Evolutionary conservation across 2,329 filamentous ascomycete species (phyloP), one percentile per base, ranked within the genome.

Genomic region (Septoria petroselini): DNA sequence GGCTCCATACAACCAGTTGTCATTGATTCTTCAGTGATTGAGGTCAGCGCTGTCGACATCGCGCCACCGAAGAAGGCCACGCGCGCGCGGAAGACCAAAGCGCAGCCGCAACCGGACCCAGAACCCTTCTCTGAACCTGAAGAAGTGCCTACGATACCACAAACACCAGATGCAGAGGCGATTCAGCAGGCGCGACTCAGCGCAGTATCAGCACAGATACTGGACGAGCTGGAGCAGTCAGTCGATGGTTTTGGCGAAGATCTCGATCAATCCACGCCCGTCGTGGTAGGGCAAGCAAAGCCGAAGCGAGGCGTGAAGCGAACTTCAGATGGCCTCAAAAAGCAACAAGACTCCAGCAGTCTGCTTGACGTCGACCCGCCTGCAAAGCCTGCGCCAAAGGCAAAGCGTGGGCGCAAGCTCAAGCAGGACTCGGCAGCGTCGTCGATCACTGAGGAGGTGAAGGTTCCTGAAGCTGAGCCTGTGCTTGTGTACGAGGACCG

Each of bases 221-320:
- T 62, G 34, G 56, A 63, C 3, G 65, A 67, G 48, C 42, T 66
- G n/a, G 65, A 66, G n/a, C 50, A 62, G 11, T 62, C 62, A 2
- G 58, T 65, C 41, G 53, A 53, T 37, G 41, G 59, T 25, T 54
- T 58, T n/a, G 54, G 35, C 7, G 43, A 55, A 17, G 43, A 54
- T 2, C 58, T 64, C 11, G 55, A 59, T 17, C 57, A 62, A 45
- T 62, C 59, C 2, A 64, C 62, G 14, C 59, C 63, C 2, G 35
- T 47, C 14, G 54, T 58, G 11, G 35, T 48, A 17, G 57, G 59
- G 18, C 19, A 52, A 11, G 12, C 43, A 11, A 59, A 58, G 48
- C 35, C 59, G 2, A 65, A 62, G 47, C 60, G 65, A 7, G 67
- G 67, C 8, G 52, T 58, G 11, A 73, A 73, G 57, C 62, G 71